These are phyloP conservation scores for Aspergillus clavatus DNA, from an alignment of 2,329 filamentous ascomycete genomes.

Conservation along the genomic window DNA sequence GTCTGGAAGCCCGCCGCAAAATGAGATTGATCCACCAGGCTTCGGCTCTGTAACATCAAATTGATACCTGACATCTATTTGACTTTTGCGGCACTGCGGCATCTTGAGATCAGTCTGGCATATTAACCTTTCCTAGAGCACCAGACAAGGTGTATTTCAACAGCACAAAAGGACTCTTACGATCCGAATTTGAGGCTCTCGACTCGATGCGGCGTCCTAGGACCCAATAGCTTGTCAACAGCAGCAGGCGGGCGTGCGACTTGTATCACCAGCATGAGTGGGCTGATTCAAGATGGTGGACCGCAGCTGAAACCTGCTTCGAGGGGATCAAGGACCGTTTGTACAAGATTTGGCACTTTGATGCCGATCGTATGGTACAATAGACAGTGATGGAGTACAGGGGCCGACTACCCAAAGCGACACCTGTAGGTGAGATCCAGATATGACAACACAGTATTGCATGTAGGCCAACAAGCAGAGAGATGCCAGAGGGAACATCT, in stretches of 20 bases:
- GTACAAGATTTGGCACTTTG: constrained; percentile 8
- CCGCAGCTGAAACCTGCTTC: constrained; percentile 1
- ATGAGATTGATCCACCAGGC: background rate
- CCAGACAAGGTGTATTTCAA: too few species aligned
- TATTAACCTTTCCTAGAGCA: too few species aligned
- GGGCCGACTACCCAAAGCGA: background rate
- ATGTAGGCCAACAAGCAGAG: too few species aligned
- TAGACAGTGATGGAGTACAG: too few species aligned
- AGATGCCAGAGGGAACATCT: too few species aligned
- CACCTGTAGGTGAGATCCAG: too few species aligned
- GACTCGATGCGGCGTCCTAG: constrained; percentile 1
- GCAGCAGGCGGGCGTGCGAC: constrained; percentile 5
- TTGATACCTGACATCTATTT: too few species aligned
- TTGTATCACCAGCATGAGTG: constrained; percentile 6
- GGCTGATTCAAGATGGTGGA: background rate
- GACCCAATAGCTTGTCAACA: constrained; percentile 4
- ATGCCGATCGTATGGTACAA: background rate
- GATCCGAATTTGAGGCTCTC: too few species aligned
- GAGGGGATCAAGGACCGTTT: constrained; percentile 4
- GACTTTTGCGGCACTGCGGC: too few species aligned
- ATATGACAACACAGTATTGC: too few species aligned
- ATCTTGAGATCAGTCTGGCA: too few species aligned
- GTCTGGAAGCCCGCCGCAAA: background rate
- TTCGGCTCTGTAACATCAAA: background rate
- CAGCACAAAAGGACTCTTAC: too few species aligned